These are phyloP conservation scores for Funneliformis caledonium DNA, from an alignment of 371 early-diverging fungal species.

Conservation along the genomic window DNA sequence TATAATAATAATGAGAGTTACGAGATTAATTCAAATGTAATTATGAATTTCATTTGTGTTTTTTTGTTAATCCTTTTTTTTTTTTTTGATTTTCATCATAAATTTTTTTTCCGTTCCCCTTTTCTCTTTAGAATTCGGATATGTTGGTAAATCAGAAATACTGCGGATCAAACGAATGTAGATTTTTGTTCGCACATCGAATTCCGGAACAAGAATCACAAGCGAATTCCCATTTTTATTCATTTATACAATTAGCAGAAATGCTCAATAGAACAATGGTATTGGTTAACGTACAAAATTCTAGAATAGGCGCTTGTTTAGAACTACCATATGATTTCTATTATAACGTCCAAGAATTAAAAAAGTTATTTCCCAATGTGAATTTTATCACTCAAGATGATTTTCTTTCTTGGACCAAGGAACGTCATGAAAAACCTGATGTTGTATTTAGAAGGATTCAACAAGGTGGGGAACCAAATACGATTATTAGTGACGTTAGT, in stretches of 20 bases:
- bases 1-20: no score
- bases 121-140: no score
- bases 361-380: neutral
- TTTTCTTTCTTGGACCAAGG: conserved; percentile 29
- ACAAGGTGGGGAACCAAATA: neutral
- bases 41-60: no score
- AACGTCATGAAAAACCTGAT: neutral
- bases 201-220: conserved; percentile 38
- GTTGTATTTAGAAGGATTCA: neutral
- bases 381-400: conserved; percentile 34
- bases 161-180: conserved; percentile 32
- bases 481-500: neutral
- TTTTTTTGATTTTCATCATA: no score
- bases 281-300: conserved; percentile 32
- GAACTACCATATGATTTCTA: conserved; percentile 35
- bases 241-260: conserved; percentile 14
- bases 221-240: conserved; percentile 28
- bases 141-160: conserved; percentile 28
- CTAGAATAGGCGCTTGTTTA: conserved; percentile 29
- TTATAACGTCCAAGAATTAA: conserved; percentile 24
- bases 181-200: conserved; percentile 30
- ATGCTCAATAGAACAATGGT: conserved; percentile 33
- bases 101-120: no score
- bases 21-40: no score
- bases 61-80: no score